These are phyloP conservation scores for Artemisia tridentata DNA, from an alignment of 129 eudicot genomes.

Conservation along the genomic window DNA sequence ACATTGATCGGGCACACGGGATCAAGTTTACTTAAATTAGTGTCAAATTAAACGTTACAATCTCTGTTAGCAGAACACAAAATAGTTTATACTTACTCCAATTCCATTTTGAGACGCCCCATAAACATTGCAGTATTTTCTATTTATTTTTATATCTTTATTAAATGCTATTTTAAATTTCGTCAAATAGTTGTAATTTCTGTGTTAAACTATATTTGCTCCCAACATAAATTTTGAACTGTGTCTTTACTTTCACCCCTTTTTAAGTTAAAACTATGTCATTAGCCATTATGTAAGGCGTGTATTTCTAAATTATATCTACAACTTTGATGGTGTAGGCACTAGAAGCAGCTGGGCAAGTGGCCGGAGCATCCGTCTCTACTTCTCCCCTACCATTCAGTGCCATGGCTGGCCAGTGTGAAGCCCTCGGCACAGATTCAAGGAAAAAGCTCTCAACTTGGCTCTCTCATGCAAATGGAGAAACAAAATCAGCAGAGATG, in stretches of 20 bases:
- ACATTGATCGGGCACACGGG: background rate
- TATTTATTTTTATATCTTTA: background rate
- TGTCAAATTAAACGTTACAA: background rate
- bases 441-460: constrained; percentile 86
- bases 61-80: background rate
- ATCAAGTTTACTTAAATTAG: background rate
- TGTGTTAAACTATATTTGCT: background rate
- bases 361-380: constrained; percentile 89
- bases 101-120: constrained; percentile 3
- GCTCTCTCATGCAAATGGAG: constrained; percentile 56
- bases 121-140: background rate
- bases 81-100: background rate
- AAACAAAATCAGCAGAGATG: constrained; percentile 29
- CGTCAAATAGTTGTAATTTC: background rate
- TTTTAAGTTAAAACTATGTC: background rate
- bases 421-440: constrained; percentile 78
- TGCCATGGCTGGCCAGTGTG: constrained; percentile 91
- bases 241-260: background rate
- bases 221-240: background rate
- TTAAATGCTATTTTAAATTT: background rate
- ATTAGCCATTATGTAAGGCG: background rate
- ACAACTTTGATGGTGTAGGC: constrained; percentile 50
- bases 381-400: constrained; percentile 95
- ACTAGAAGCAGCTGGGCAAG: constrained; percentile 98
- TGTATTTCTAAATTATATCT: background rate